Evolutionary conservation across 345 rosid species (phyloP), one percentile per base, ranked within the genome.

Genomic region (Ailanthus altissimus): DNA sequence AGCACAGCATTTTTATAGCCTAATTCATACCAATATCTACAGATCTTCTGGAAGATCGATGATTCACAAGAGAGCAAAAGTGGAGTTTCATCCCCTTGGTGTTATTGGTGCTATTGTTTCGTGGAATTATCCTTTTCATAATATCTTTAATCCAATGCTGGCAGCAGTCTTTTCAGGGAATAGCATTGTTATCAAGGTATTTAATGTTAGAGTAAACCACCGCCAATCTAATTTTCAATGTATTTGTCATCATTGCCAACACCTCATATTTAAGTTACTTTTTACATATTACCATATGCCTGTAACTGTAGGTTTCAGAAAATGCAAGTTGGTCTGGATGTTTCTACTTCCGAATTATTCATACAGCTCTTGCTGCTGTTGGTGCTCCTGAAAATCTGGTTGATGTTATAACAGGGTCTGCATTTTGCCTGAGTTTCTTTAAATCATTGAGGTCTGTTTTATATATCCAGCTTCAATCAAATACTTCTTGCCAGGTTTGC

Each of bases 101-200:
- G 97, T 93, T 69, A 82, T 96, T 58, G 98, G 97, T 80, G 99
- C 99, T 75, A 93, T 96, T 70, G 99, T 96, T 78, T 94, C 99
- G 0, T 93, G 98, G 99, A 96, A 96, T 85, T 96, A 96, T 84
- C 98, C 99, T n/a, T 96, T 96, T 81, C 99, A 96, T 71, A 96
- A 96, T 83, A 92, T 96, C 71, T 92, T 96, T 76, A 96, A 96
- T 84, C 98, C 98, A 80, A 92, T 96, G 97, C 89, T 96, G 70
- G 98, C 98, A 20, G 97, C 99, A 50, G 90, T 96, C 73, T 96
- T 96, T 84, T 91, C 99, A 49, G 99, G 98, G 83, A 96, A 96
- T 81, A 78, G 97, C 81, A 86, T 96, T 86, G 97, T 93, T 70
- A 90, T 96, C 66, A 96, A 93, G 97, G 98, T 92, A 82, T 70